These are phyloP conservation scores for Rhodotorula sp. DNA, from an alignment of 1,284 basidiomycete species.

Conservation along the genomic window DNA sequence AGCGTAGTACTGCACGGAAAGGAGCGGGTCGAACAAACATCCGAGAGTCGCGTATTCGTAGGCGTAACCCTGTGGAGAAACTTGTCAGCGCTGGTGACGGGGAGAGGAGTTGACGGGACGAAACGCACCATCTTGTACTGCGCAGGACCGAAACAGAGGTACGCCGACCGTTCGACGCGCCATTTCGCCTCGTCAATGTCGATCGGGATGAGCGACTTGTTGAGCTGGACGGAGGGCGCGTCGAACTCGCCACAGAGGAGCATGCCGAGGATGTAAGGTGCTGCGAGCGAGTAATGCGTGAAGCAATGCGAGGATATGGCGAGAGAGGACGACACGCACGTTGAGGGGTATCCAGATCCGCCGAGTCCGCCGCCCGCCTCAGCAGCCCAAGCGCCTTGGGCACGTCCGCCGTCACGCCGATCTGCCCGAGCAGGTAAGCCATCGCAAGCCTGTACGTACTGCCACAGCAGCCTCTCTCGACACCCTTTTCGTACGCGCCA, in stretches of 20 bases:
- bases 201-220: slow-evolving; percentile 54
- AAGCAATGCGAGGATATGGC: too few species aligned
- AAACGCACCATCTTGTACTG: slow-evolving; percentile 73
- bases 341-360: slow-evolving; percentile 57
- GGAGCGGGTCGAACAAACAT: slow-evolving; percentile 81
- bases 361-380: slow-evolving; percentile 69
- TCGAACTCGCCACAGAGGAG: slow-evolving; percentile 75
- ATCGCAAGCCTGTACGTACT: slow-evolving; percentile 74
- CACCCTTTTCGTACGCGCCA: slow-evolving; percentile 79
- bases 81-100: background rate
- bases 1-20: slow-evolving; percentile 89
- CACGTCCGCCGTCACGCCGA: slow-evolving; percentile 62
- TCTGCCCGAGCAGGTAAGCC: slow-evolving; percentile 83
- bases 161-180: slow-evolving; percentile 57
- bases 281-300: slow-evolving; percentile 3
- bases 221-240: slow-evolving; percentile 48
- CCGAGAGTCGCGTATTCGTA: slow-evolving; percentile 87
- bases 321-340: slow-evolving; percentile 18
- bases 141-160: slow-evolving; percentile 78
- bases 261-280: slow-evolving; percentile 67
- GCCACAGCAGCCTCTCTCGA: slow-evolving; percentile 61
- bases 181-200: slow-evolving; percentile 53
- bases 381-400: slow-evolving; percentile 68
- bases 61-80: slow-evolving; percentile 61
- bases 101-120: too few species aligned